These are phyloP conservation scores for Boletellus emodensis DNA, from an alignment of 768 basidiomycete species.

Conservation along the genomic window DNA sequence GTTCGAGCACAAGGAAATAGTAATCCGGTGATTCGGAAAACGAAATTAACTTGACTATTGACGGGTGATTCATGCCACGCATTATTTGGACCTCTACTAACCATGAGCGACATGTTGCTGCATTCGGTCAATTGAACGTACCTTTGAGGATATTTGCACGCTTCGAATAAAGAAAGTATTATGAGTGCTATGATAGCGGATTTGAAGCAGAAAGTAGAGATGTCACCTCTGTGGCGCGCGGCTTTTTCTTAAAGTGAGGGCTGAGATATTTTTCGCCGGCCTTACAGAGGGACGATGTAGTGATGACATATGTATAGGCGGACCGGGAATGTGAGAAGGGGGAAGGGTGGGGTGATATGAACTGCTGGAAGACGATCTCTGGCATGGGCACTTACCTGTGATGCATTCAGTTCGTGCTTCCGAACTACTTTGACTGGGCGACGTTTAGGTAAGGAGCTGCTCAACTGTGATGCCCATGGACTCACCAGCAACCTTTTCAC, in stretches of 20 bases:
- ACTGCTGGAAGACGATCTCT: constrained; percentile 22
- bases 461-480: neutral
- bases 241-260: constrained; percentile 92
- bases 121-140: constrained; percentile 16
- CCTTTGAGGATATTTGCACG: constrained; percentile 97
- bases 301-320: constrained; percentile 8
- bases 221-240: constrained; percentile 94
- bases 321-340: constrained; percentile 20
- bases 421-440: constrained; percentile 85
- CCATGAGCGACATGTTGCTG: constrained; percentile 1
- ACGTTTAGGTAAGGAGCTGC: constrained; percentile 7
- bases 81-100: constrained; percentile 95
- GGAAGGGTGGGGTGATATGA: constrained; percentile 20
- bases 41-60: constrained; percentile 85
- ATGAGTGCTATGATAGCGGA: constrained; percentile 17
- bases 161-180: constrained; percentile 39
- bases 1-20: constrained; percentile 92
- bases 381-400: constrained; percentile 65
- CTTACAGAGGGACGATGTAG: constrained; percentile 43
- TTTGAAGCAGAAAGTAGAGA: constrained; percentile 17
- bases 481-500: constrained; percentile 79
- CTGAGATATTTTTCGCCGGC: constrained; percentile 92
- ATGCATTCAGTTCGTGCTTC: constrained; percentile 86
- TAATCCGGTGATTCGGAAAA: constrained; percentile 92
- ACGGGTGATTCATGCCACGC: constrained; percentile 90